Percentiles rank a stretch among this genome's conserved stretches.
Evolutionary conservation across 352 stramenopile genomes (phyloP).

Genomic region (Phytophthora europaea): DNA sequence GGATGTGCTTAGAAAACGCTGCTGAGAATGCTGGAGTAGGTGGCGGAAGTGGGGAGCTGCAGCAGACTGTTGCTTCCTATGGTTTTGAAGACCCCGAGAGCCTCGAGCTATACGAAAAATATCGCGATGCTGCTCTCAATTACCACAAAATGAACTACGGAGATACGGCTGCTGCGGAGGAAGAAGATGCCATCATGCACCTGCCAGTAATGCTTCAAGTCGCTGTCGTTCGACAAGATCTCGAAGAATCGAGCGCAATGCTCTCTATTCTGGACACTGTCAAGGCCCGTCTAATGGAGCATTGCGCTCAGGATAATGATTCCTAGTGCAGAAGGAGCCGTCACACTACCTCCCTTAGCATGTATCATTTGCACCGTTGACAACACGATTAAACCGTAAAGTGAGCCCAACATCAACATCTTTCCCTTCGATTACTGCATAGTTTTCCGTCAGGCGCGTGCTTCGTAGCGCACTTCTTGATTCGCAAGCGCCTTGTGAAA

Average conservation of each 20-base stretch:
- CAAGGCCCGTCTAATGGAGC: slow-evolving; percentile 69
- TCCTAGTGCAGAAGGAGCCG: slow-evolving; percentile 23
- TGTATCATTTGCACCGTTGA: slow-evolving; percentile 25
- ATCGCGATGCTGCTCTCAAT: slow-evolving; percentile 81
- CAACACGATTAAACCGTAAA: slow-evolving; percentile 22
- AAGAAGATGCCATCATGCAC: slow-evolving; percentile 92
- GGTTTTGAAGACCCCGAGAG: slow-evolving; percentile 84
- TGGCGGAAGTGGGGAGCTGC: slow-evolving; percentile 68
- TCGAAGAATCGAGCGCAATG: slow-evolving; percentile 82
- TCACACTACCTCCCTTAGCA: background rate
- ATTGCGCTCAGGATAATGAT: slow-evolving; percentile 67
- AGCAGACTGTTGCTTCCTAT: slow-evolving; percentile 61
- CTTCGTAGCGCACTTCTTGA: slow-evolving; percentile 5
- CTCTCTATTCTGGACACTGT: slow-evolving; percentile 80
- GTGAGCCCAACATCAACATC: background rate
- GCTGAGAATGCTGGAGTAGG: slow-evolving; percentile 79
- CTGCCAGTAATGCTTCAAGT: slow-evolving; percentile 91
- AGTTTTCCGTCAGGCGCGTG: slow-evolving; percentile 5
- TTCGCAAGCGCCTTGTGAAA: slow-evolving; percentile 33
- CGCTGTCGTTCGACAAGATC: slow-evolving; percentile 70
- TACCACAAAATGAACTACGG: slow-evolving; percentile 92
- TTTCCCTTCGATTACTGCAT: background rate
- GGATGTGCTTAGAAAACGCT: slow-evolving; percentile 86
- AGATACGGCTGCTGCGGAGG: slow-evolving; percentile 74
- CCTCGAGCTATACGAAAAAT: slow-evolving; percentile 87